These are phyloP conservation scores for Yarrowia porcina DNA, from an alignment of 805 yeast species.

Conservation along the genomic window DNA sequence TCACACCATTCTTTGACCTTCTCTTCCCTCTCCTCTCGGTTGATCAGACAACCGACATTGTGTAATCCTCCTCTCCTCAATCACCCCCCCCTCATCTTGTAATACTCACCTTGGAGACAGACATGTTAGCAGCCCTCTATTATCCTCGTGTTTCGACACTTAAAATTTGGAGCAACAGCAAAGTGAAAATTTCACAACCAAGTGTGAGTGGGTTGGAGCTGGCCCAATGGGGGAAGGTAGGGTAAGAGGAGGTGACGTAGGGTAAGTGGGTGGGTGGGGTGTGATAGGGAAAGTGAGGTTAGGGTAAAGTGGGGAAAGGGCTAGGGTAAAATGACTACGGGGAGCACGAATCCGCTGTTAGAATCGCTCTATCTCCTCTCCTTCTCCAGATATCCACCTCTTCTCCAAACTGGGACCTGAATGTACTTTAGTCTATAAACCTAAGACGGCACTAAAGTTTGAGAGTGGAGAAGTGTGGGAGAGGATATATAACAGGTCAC, in stretches of 20 bases:
- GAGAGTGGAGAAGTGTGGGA: background rate
- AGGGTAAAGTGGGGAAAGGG: background rate
- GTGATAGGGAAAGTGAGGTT: background rate
- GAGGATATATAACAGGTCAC: background rate
- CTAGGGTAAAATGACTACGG: background rate
- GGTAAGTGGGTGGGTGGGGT: background rate
- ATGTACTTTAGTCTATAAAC: background rate
- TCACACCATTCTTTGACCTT: no score
- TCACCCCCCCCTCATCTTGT: background rate
- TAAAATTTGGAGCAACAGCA: conserved; percentile 14
- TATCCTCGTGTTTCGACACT: conserved; percentile 18
- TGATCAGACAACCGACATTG: background rate
- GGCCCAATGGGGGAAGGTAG: conserved; percentile 25
- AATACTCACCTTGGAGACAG: conserved; percentile 32
- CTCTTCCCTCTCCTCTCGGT: no score
- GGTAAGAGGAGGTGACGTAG: conserved; percentile 25
- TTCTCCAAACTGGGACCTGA: background rate
- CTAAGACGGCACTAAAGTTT: background rate
- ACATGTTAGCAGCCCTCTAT: conserved; percentile 28
- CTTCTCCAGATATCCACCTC: background rate
- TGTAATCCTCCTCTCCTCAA: background rate
- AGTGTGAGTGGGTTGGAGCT: conserved; percentile 20
- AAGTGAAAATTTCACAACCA: conserved; percentile 26
- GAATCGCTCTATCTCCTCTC: background rate
- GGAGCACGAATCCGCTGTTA: no score